These are phyloP conservation scores for Simplicillium sp. DNA, from an alignment of 2,329 filamentous ascomycete genomes.

Conservation along the genomic window DNA sequence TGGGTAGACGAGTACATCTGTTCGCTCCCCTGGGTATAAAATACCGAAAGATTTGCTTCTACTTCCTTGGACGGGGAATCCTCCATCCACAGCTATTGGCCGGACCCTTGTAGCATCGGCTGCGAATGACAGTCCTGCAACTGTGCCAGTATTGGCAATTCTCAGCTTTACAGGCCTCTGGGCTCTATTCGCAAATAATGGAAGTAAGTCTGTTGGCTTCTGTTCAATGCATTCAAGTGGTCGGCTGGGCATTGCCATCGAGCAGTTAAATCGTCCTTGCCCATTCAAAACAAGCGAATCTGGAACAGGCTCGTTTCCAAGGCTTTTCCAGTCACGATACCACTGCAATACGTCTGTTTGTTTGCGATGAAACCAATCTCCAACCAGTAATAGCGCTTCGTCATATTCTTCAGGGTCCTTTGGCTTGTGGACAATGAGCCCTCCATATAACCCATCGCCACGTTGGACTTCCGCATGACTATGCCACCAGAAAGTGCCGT, in stretches of 20 bases:
- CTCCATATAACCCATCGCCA: constrained; percentile 47
- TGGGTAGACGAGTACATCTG: constrained; percentile 12
- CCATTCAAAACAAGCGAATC: constrained; percentile 25
- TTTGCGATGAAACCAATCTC: constrained; percentile 27
- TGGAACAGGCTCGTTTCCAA: constrained; percentile 30
- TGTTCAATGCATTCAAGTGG: constrained; percentile 12
- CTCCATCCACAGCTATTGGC: constrained; percentile 13
- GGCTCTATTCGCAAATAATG: constrained; percentile 7
- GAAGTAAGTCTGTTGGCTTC: constrained; percentile 4
- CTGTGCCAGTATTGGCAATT: constrained; percentile 14
- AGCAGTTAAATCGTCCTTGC: constrained; percentile 18
- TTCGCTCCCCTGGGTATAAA: constrained; percentile 15
- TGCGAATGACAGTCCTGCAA: constrained; percentile 12
- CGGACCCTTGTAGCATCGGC: constrained; percentile 12
- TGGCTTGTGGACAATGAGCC: constrained; percentile 49
- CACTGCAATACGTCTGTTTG: constrained; percentile 22
- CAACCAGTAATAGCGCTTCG: constrained; percentile 35
- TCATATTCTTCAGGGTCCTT: constrained; percentile 28
- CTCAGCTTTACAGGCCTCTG: constrained; percentile 7
- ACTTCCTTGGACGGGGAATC: constrained; percentile 8
- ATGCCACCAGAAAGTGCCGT: constrained; percentile 50
- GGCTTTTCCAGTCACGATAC: constrained; percentile 18
- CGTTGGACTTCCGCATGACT: constrained; percentile 41
- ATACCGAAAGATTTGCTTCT: constrained; percentile 10
- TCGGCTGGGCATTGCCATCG: constrained; percentile 15